These are phyloP conservation scores for Lepidium africanum DNA, from an alignment of 345 rosid genomes.

Conservation along the genomic window DNA sequence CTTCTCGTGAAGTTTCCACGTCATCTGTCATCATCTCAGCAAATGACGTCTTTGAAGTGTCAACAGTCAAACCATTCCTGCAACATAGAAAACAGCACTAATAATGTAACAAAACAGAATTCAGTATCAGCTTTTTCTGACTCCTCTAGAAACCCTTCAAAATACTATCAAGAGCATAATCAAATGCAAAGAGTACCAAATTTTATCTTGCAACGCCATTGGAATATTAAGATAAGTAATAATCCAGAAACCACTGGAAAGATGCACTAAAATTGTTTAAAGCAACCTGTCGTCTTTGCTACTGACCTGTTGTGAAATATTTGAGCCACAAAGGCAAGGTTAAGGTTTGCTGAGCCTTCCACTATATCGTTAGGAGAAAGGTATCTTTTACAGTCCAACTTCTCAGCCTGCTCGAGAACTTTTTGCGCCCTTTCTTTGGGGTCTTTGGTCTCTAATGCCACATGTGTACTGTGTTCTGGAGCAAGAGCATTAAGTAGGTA, in stretches of 20 bases:
- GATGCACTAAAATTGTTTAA: not conserved
- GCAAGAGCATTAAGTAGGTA: constrained; percentile 91
- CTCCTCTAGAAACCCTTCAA: not conserved
- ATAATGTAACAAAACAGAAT: not conserved
- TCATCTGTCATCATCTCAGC: constrained; percentile 99
- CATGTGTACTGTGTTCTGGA: constrained; percentile 60
- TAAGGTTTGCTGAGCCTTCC: constrained; percentile 95
- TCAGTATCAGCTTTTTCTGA: not conserved
- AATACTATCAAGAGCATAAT: not conserved
- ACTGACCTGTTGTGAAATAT: constrained; percentile 86
- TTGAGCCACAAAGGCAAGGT: constrained; percentile 95
- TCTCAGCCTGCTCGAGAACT: constrained; percentile 92
- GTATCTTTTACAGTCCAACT: constrained; percentile 84
- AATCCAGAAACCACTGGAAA: not conserved
- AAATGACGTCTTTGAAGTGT: constrained; percentile 53
- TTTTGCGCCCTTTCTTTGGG: constrained; percentile 70
- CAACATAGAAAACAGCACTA: constrained; percentile 21
- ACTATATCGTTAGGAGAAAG: constrained; percentile 85
- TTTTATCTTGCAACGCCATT: not conserved
- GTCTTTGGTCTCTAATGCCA: constrained; percentile 47
- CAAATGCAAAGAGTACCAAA: not conserved
- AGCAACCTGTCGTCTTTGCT: not conserved
- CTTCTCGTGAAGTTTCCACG: constrained; percentile 86
- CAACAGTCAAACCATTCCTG: constrained; percentile 83
- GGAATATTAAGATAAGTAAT: not conserved